Base-by-base conservation (phyloP, 2,329 filamentous ascomycete species). In the Westerdykella sp. region DNA sequence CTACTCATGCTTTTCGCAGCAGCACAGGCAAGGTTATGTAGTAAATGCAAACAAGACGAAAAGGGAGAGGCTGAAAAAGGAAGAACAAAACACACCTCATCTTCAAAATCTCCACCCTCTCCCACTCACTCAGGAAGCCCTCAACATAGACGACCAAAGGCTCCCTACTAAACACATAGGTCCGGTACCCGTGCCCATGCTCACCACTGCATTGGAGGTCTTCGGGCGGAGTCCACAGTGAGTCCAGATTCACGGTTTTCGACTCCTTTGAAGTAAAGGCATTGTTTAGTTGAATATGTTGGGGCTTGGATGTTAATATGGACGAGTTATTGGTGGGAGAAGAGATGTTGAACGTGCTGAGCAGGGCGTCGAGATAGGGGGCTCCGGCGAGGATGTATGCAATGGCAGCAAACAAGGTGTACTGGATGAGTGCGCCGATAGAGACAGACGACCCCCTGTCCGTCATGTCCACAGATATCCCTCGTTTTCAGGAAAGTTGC, bases 141-240 rank as follows among this genome's bases (percentile, higher is more conserved):
- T 79, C 75, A 37, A 82, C 72, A 57, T 81, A 81, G 13, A 81
- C 67, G 6, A 83, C 67, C 47, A 82, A 58, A 2, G 79, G 79
- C 36, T 73, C 70, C 13, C 71, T 64, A 14, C 70, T 74, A 40
- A 80, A 67, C 5, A 82, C 63, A 51, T 77, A 73, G 1, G 74
- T 56, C 30, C 56, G 55, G 43, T 69, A 71, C 4, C 47, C 46
- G 55, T 72, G 68, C 30, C 55, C 32, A 18, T 35, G 32, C 16
- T 35, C 32, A 11, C 32, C 48, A 6, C 50, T 45, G 51, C 72
- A 75, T 31, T 48, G 40, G 22, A 74, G 44, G n/a, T 60, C 55
- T 16, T 47, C 45, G 13, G 66, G 62, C 2, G 71, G 71, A 37
- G 70, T 60, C 4, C 71, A 66, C 25, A 75, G 45, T 11, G 55